Evolutionary conservation across 73 alveolate genomes (phyloP), one percentile per base, ranked within the genome.

Genomic region (Paramecium octaurelia): DNA sequence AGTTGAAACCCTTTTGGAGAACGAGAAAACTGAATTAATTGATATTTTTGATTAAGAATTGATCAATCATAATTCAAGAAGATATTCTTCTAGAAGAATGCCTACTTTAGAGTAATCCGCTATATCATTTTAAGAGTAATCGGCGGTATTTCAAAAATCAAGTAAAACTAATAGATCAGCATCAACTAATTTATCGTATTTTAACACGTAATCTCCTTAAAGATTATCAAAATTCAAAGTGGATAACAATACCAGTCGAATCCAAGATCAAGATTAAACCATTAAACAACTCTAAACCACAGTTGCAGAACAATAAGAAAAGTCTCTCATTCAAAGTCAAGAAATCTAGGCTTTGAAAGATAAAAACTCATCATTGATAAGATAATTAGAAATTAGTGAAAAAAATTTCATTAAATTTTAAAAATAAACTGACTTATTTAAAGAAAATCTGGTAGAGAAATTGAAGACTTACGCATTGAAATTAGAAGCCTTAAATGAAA

Each of bases 81-180:
- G 77, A 24, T 44, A 35, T 73, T 73, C 87, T 1, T 73, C 60
- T 16, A 20, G 35, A 35, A 73, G 87, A 40, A 73, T 80, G 75
- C 91, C 91, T 35, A 80, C 75, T n/a, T 46, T 80, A 44, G 91
- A 80, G 24, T 80, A 80, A 48, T 80, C 91, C 4, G 57, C 76
- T 11, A 80, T 80, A 3, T 80, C 91, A 80, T 80, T 80, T 46
- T 21, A 80, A 42, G 75, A 80, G 16, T 24, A 80, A 80, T 80
- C 91, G 7, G 91, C 91, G 7, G 73, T 80, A 42, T 80, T 76
- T 46, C 75, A 46, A 14, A 80, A 80, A 80, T 80, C 91, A 18
- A 44, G 4, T 24, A 80, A 80, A 80, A 80, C 91, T 43, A 80
- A 80, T 48, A 80, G 91, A 48, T 80, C 91, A 23, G 91, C 91